Base-by-base conservation (phyloP, 345 rosid species). In the Sisymbrium irio region DNA sequence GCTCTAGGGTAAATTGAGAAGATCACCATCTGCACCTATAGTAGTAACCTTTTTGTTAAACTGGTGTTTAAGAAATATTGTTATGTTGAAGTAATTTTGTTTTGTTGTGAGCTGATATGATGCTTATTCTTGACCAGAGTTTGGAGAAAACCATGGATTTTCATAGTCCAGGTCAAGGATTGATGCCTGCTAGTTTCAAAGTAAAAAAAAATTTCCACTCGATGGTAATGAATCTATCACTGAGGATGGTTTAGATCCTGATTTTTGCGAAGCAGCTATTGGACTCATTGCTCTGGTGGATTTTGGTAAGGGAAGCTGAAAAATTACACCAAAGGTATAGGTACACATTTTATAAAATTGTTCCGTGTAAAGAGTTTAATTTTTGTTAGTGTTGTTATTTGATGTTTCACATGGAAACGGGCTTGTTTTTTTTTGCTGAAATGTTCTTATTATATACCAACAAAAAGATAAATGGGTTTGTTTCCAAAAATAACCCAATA, bases 81-180 rank as follows among this genome's bases (percentile, higher is more conserved):
- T 32, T 67, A 22, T 14, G 17, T 28, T 53, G 45, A 45, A 35
- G 42, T 59, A 50, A 25, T 44, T 37, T 19, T 5, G 62, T 33
- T 61, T 1, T 61, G 18, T 54, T 7, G 17, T 30, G 53, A 9
- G 51, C 35, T 77, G 19, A 37, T 47, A 17, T 78, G 35, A 69
- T 51, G 4, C 51, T 59, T 60, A 14, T 66, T 71, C 8, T 14
- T 68, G 40, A 56, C 37, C 78, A 94, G 98, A 91, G 97, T 78
- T 94, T 97, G 98, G 96, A 91, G 90, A 94, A 94, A 79, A 94
- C 98, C 36, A 87, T 94, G 89, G 98, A 94, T 67, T 91, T 96
- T 62, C 83, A 94, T 73, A 94, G 97, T 69, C 98, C 98, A 44
- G 96, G 98, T 65, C 97, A 91, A 74, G 98, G 98, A 47, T 65